Percentiles rank a stretch among this genome's conserved stretches.
Conservation (phyloP, 768 basidiomycete genomes). For the Suillus alpinus region DNA sequence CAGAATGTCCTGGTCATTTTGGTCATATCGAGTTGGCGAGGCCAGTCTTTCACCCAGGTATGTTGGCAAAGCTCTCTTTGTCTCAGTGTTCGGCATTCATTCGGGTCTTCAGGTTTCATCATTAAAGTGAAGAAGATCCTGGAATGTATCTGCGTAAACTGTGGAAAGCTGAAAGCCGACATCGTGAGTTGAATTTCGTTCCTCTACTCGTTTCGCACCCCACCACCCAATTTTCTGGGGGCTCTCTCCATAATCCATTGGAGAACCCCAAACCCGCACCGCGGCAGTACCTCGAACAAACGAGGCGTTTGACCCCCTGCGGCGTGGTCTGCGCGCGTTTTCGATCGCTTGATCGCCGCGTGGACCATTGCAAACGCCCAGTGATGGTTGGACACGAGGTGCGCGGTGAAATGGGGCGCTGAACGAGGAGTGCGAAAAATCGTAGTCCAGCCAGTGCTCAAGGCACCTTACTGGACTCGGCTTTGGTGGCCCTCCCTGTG, state of each 20-base stretch:
- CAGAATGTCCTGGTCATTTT: constrained; percentile 99
- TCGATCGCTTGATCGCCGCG: constrained; percentile 95
- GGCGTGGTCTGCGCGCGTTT: constrained; percentile 79
- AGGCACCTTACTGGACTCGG: constrained; percentile 20
- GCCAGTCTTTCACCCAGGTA: constrained; percentile 97
- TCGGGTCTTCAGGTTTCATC: constrained; percentile 71
- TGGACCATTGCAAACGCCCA: constrained; percentile 62
- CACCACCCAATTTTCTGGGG: constrained; percentile 98
- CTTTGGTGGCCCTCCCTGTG: constrained; percentile 58
- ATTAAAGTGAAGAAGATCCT: constrained; percentile 99
- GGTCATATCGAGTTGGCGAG: constrained; percentile 96
- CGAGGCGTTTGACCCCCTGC: constrained; percentile 82
- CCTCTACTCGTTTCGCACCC: constrained; percentile 88
- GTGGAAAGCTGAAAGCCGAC: constrained; percentile 96
- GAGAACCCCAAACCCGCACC: constrained; percentile 94
- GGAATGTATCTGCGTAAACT: constrained; percentile 98
- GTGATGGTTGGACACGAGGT: constrained; percentile 83
- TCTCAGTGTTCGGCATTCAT: constrained; percentile 8
- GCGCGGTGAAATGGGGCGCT: constrained; percentile 97
- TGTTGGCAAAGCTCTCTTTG: constrained; percentile 26
- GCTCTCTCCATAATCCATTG: constrained; percentile 87
- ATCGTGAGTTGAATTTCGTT: constrained; percentile 84
- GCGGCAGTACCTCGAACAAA: constrained; percentile 70
- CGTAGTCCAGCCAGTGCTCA: constrained; percentile 22
- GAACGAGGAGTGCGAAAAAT: constrained; percentile 90